phyloP scores from a whole-genome alignment of 108 stramenopile species.

The Skeletonema marinoi region DNA sequence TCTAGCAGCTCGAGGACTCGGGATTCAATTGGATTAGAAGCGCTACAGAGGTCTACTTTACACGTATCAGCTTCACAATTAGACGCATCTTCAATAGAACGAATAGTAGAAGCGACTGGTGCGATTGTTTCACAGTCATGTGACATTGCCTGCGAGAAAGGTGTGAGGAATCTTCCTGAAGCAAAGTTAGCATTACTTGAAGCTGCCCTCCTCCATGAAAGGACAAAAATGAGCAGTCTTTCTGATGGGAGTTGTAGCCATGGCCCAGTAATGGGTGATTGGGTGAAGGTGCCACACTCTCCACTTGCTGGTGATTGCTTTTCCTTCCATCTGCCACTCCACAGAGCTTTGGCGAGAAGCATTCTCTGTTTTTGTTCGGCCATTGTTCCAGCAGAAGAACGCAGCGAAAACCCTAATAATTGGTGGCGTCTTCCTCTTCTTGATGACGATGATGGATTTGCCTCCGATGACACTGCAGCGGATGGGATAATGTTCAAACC shows the following conservation, averaged over 20 bases:
- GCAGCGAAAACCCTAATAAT: conserved; percentile 48
- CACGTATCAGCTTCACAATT: conserved; percentile 77
- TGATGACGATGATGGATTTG: conserved; percentile 61
- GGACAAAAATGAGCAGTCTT: conserved; percentile 36
- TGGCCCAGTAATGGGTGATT: conserved; percentile 83
- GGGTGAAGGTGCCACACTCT: conserved; percentile 89
- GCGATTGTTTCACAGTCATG: conserved; percentile 50
- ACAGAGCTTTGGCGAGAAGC: conserved; percentile 81
- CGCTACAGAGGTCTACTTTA: conserved; percentile 84
- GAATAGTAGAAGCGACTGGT: conserved; percentile 36
- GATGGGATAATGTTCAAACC: conserved; percentile 46
- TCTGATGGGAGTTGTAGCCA: conserved; percentile 33
- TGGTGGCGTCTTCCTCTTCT: conserved; percentile 90
- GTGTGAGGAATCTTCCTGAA: conserved; percentile 84
- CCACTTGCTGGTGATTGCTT: conserved; percentile 83
- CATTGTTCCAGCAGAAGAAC: conserved; percentile 63
- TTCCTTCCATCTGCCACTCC: conserved; percentile 89
- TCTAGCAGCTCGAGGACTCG: conserved; percentile 48
- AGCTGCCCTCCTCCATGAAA: conserved; percentile 57
- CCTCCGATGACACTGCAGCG: conserved; percentile 18
- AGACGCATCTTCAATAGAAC: conserved; percentile 31
- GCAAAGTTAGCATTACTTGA: conserved; percentile 81
- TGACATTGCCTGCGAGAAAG: conserved; percentile 81
- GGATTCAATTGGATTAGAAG: conserved; percentile 60
- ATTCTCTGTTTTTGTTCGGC: conserved; percentile 71